Evolutionary conservation across 75 land plant genomes (phyloP).

Genomic region (Pinus tabuliformis): DNA sequence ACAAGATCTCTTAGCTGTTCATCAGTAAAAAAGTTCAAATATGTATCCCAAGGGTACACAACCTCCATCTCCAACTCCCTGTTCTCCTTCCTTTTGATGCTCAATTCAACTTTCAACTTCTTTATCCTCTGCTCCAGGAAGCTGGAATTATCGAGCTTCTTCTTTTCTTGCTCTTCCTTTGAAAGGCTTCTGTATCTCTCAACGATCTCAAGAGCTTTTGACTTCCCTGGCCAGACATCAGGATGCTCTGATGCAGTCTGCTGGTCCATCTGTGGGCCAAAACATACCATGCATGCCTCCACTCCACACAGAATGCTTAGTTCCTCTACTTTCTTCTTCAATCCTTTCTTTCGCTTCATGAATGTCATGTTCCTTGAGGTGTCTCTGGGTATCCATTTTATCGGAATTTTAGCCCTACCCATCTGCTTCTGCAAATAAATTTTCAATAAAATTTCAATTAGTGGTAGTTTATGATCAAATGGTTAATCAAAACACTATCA

Average conservation of each 20-base stretch:
- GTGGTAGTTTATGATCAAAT: too few relatives aligned
- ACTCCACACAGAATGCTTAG: slow-evolving; percentile 54
- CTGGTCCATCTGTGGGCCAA: slow-evolving; percentile 26
- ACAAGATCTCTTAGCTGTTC: slow-evolving; percentile 26
- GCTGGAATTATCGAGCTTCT: slow-evolving; percentile 64
- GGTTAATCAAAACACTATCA: too few relatives aligned
- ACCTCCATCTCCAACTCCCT: slow-evolving; percentile 18
- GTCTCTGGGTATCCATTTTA: slow-evolving; percentile 44
- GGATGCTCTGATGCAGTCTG: slow-evolving; percentile 3
- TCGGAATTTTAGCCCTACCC: slow-evolving; percentile 40
- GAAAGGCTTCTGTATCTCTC: slow-evolving; percentile 31
- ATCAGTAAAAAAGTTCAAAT: slow-evolving; percentile 13
- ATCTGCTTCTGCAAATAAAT: slow-evolving; percentile 3
- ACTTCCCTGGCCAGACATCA: slow-evolving; percentile 21
- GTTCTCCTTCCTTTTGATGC: slow-evolving; percentile 22
- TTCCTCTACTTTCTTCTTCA: slow-evolving; percentile 63
- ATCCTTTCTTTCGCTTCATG: slow-evolving; percentile 54
- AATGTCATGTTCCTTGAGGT: slow-evolving; percentile 44
- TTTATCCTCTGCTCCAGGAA: slow-evolving; percentile 40
- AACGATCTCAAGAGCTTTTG: slow-evolving; percentile 13
- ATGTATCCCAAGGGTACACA: slow-evolving; percentile 21
- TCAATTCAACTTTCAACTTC: slow-evolving; percentile 36
- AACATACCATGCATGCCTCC: slow-evolving; percentile 46
- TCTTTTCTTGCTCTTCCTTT: slow-evolving; percentile 56
- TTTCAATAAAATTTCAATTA: too few relatives aligned